These are phyloP conservation scores for Clitoria ternatea DNA, from an alignment of 306 rosid species.

Conservation along the genomic window DNA sequence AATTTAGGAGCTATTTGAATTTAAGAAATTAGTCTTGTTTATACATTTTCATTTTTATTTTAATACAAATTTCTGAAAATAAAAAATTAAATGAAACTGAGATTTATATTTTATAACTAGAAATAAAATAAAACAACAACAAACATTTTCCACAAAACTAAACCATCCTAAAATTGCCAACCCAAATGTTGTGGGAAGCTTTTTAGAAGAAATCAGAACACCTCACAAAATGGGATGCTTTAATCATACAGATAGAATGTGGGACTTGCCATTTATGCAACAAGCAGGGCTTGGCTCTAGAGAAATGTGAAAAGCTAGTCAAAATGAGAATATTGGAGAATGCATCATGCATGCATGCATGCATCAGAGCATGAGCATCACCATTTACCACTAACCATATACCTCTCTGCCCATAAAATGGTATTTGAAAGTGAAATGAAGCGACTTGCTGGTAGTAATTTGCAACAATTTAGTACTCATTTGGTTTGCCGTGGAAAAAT, in stretches of 20 bases:
- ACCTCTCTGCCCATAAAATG: constrained; percentile 16
- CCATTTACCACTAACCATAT: constrained; percentile 1
- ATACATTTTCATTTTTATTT: too few species aligned
- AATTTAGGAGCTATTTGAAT: background rate
- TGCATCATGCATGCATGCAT: background rate
- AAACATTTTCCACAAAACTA: too few species aligned
- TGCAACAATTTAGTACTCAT: too few species aligned
- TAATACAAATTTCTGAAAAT: too few species aligned
- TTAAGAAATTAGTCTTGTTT: too few species aligned
- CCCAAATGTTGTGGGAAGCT: background rate
- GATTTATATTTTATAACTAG: too few species aligned
- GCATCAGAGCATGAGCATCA: too few species aligned
- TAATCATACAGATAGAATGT: background rate
- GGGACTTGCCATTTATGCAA: background rate
- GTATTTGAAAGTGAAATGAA: too few species aligned
- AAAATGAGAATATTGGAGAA: constrained; percentile 11
- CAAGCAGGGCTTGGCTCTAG: background rate
- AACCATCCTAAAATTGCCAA: too few species aligned
- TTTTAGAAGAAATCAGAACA: constrained; percentile 10
- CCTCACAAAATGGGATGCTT: constrained; percentile 20
- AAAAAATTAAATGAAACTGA: too few species aligned
- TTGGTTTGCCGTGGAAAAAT: too few species aligned
- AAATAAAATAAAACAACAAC: too few species aligned
- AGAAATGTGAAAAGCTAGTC: background rate
- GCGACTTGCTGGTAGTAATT: background rate